Conservation (phyloP, 2,329 filamentous ascomycete species). For the Claviceps sp. region DNA sequence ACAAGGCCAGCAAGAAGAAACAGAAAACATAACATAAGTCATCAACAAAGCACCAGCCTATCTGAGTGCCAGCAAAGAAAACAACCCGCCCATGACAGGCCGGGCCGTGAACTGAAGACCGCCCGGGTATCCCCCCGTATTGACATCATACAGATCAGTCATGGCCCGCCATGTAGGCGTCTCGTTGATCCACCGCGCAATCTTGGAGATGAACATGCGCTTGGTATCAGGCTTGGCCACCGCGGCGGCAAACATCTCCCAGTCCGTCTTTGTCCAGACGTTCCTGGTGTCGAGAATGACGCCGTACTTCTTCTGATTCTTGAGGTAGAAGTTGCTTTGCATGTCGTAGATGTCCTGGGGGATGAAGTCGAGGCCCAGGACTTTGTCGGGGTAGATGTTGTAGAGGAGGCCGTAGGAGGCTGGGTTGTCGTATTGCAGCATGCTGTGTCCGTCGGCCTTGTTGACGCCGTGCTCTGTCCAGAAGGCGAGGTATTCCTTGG, state of each 20-base stretch:
- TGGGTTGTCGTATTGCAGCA: constrained; percentile 61
- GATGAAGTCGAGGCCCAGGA: constrained; percentile 66
- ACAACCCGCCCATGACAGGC: constrained; percentile 69
- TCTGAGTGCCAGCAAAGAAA: constrained; percentile 57
- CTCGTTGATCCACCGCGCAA: constrained; percentile 63
- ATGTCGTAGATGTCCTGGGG: constrained; percentile 61
- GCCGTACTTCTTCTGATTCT: constrained; percentile 61
- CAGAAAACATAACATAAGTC: neutral
- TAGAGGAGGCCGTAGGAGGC: constrained; percentile 48
- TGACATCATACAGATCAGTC: constrained; percentile 66
- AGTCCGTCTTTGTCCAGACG: constrained; percentile 74
- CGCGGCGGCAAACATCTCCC: constrained; percentile 76
- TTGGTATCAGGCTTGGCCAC: constrained; percentile 49
- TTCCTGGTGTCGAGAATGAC: constrained; percentile 71
- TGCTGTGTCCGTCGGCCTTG: constrained; percentile 54
- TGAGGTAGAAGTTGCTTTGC: constrained; percentile 65
- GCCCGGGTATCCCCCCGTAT: constrained; percentile 50
- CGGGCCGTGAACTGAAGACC: constrained; percentile 59
- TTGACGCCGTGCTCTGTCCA: constrained; percentile 64
- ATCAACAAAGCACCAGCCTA: neutral
- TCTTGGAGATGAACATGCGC: constrained; percentile 50
- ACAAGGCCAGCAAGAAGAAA: neutral
- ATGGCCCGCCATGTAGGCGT: constrained; percentile 58
- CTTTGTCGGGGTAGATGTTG: constrained; percentile 67
- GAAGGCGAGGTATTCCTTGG: constrained; percentile 53